Conservation (phyloP, 352 stramenopile species). For the Pythium scleroteichum region DNA sequence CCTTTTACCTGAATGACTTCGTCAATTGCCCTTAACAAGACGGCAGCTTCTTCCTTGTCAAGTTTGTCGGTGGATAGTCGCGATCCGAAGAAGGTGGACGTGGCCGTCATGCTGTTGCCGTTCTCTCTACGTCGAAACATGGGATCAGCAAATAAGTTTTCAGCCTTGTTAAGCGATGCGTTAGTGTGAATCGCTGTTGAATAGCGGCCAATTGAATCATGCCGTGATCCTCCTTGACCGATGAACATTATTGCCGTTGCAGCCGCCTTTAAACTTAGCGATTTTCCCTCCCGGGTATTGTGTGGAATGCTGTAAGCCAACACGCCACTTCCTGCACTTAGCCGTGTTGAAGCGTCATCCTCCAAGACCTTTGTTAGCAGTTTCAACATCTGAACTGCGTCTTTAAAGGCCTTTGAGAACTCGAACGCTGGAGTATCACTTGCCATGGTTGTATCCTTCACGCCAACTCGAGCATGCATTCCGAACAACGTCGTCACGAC, state of each 20-base stretch:
- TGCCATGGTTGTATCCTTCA: conserved; percentile 76
- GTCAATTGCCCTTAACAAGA: conserved; percentile 30
- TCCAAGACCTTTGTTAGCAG: conserved; percentile 69
- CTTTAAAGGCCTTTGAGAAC: conserved; percentile 73
- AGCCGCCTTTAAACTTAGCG: neutral
- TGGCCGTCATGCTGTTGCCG: neutral
- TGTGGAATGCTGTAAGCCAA: conserved; percentile 46
- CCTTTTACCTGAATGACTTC: conserved; percentile 14
- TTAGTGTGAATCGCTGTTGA: conserved; percentile 65
- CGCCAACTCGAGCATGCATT: conserved; percentile 78
- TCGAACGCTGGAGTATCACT: conserved; percentile 57
- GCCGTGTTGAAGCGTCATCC: conserved; percentile 57
- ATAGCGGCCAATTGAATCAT: conserved; percentile 70
- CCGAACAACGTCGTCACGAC: conserved; percentile 84
- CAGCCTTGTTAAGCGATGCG: conserved; percentile 64
- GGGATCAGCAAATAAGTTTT: conserved; percentile 58
- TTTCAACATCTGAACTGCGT: conserved; percentile 86
- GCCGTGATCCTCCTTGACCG: conserved; percentile 15
- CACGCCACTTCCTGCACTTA: conserved; percentile 62
- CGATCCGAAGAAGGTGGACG: conserved; percentile 7
- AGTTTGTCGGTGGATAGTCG: conserved; percentile 11
- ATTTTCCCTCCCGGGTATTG: conserved; percentile 15
- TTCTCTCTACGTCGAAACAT: neutral
- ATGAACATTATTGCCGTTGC: conserved; percentile 21
- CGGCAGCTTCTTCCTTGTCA: conserved; percentile 18